A percentile compares a stretch with the other conserved stretches of the same genome.
Evolutionary conservation across 805 yeast genomes (phyloP).

Genomic region (Lachancea lanzarotensis): DNA sequence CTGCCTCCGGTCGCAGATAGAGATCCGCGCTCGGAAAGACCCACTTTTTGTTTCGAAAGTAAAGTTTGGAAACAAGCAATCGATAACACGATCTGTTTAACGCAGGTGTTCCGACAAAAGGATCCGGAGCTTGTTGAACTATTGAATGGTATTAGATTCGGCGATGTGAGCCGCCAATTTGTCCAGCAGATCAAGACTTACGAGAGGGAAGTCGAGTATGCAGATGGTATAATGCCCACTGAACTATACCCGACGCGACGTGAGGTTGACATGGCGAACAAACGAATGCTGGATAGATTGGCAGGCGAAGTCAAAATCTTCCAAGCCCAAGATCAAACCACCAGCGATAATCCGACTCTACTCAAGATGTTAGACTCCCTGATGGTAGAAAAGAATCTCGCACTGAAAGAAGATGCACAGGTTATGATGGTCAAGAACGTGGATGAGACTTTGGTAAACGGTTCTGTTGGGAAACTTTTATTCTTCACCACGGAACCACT

Average conservation of each 20-base stretch:
- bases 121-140: constrained; percentile 69
- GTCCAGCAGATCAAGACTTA: constrained; percentile 14
- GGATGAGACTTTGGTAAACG: constrained; percentile 77
- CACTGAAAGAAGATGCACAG: constrained; percentile 79
- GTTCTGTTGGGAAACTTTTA: constrained; percentile 73
- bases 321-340: constrained; percentile 29
- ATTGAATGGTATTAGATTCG: constrained; percentile 75
- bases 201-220: constrained; percentile 12
- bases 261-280: constrained; percentile 79
- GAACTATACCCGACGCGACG: constrained; percentile 79
- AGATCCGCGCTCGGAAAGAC: constrained; percentile 26
- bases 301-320: constrained; percentile 42
- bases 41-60: constrained; percentile 69
- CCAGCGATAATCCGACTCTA: constrained; percentile 14
- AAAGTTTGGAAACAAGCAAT: constrained; percentile 61
- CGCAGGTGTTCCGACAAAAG: constrained; percentile 77
- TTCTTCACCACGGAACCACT: constrained; percentile 32
- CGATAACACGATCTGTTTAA: constrained; percentile 58
- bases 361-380: constrained; percentile 44
- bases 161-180: constrained; percentile 42
- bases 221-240: constrained; percentile 70
- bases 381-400: constrained; percentile 62
- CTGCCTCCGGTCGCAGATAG: constrained; percentile 76
- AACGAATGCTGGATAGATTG: constrained; percentile 41
- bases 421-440: constrained; percentile 88